Evolutionary conservation across 345 rosid genomes (phyloP), one percentile per base, ranked within the genome.

Genomic region (Gossypium thurberi): DNA sequence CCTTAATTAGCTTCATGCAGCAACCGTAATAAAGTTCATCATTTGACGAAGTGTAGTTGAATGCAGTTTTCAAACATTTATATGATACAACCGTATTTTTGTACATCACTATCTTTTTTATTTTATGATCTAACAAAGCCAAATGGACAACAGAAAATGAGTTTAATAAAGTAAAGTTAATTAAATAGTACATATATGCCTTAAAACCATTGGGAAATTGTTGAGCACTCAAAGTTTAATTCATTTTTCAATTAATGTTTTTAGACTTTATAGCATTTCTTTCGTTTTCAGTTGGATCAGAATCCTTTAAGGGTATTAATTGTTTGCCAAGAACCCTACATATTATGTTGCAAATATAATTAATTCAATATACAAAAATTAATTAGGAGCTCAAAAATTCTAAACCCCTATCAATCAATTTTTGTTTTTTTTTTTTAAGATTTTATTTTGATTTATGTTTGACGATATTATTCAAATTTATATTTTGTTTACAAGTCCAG

Each of bases 1-100:
- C 80, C 58, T 46, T 78, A 82, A 78, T 80, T 80, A 80, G 74
- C 50, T 71, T 74, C 76, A 76, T 63, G 79, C 70, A 68, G 70
- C 43, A 61, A 63, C 65, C 78, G 51, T 65, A 37, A 69, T 69
- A 25, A 71, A 75, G 75, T 37, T 76, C 75, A 69, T 83, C 79
- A 77, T 82, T 85, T 79, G 79, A 71, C 75, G 55, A 80, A 55
- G 67, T 71, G 81, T 72, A 61, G 88, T 77, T 83, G 83, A 74
- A 78, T 65, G 83, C 79, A 68, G 82, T 83, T 85, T 71, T 85
- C 88, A 77, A 74, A 81, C 84, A 83, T 85, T 85, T 81, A 85
- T 80, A 81, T 71, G 77, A 73, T 78, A 57, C 84, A 82, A 81
- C 84, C 78, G 74, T 71, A 66, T 77, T 76, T 70, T 61, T 52